Evolutionary conservation across 2,329 filamentous ascomycete species (phyloP), one percentile per base, ranked within the genome.

Genomic region (Epichloe coenophiala): DNA sequence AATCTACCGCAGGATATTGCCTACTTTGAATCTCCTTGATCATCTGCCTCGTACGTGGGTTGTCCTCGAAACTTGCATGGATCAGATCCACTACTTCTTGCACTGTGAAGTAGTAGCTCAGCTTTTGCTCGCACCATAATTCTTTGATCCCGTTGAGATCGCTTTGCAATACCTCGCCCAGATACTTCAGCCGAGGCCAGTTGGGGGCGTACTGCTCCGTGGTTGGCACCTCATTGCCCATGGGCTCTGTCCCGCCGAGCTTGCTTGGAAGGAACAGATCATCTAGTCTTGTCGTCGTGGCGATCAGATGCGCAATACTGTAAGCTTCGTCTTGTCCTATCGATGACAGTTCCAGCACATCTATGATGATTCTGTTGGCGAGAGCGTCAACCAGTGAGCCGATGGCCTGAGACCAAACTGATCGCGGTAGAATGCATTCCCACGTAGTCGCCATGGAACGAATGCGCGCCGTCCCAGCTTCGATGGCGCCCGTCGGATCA

Each of bases 251-350:
- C 2, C 56, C 62, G 6, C 59, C 48, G 4, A 65, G 53, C 38
- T 65, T 66, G 56, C 69, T 72, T 0, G 75, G 73, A 1, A 78
- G 62, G 57, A 84, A 84, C 13, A 84, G 61, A 49, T 78, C 74
- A 54, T 84, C 80, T 0, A 84, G 68, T 55, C 73, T 70, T 2
- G 76, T 77, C n/a, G 80, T 71, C 19, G 68, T 69, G 1, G 73
- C 68, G 47, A 84, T 83, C 43, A 81, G 65, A 49, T 71, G 72
- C 17, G 80, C 80, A 50, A 81, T 77, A 46, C 70, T 72, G 63
- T 78, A 83, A 0, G 80, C 80, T 56, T 83, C 79, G 37, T 84
- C 80, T 57, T 82, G 78, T 6, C 78, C 73, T 49, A 84, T 80
- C 0, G 76, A 73, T 0, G 75, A 58, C 58, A 83, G 72, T 43